Evolutionary conservation across 352 stramenopile genomes (phyloP).

Genomic region (Blastocystis sp.): DNA sequence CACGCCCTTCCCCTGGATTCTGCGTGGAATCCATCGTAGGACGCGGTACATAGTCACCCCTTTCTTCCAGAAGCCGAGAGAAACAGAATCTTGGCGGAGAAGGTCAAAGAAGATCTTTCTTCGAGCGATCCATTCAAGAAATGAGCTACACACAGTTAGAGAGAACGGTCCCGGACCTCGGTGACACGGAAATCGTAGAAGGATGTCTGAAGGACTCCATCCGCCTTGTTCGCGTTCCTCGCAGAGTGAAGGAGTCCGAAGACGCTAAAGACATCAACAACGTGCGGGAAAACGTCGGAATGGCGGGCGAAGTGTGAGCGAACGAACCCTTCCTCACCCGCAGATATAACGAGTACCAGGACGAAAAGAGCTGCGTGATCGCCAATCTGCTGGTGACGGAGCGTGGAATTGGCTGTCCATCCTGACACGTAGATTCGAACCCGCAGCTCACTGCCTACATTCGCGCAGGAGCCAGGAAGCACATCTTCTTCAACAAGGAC

Average conservation of each 20-base stretch:
- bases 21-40: too few relatives aligned
- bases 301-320: conserved; percentile 47
- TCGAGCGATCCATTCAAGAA: background rate
- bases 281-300: conserved; percentile 40
- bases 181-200: conserved; percentile 7
- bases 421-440: conserved; percentile 16
- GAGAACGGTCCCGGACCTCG: conserved; percentile 17
- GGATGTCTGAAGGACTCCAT: conserved; percentile 10
- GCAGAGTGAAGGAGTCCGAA: background rate
- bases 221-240: conserved; percentile 40
- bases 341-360: conserved; percentile 70
- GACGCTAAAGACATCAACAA: conserved; percentile 24
- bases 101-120: background rate
- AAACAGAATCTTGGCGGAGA: background rate
- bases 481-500: conserved; percentile 82
- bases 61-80: too few relatives aligned
- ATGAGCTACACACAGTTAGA: conserved; percentile 28
- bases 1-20: too few relatives aligned
- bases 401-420: background rate
- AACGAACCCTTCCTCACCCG: background rate
- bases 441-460: conserved; percentile 75
- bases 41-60: too few relatives aligned
- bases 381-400: conserved; percentile 38
- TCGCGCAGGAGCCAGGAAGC: conserved; percentile 81
- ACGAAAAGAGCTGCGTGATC: conserved; percentile 51